phyloP scores from a whole-genome alignment of 1,284 basidiomycete species.

The Apiotrichum brassicae region DNA sequence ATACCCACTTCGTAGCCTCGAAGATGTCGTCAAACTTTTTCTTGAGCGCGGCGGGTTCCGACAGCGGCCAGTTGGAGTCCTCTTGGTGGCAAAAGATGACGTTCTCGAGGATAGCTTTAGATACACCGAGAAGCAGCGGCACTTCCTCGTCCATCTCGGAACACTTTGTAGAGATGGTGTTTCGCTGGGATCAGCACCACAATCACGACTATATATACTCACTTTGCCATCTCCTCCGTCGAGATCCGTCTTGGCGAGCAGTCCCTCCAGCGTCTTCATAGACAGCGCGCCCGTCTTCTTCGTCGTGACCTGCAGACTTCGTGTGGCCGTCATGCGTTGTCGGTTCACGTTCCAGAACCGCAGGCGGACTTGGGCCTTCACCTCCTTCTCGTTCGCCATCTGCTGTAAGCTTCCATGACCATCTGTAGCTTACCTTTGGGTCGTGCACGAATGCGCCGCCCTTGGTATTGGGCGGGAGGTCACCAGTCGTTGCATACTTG shows the following conservation, averaged over 20 bases:
- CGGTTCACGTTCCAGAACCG: constrained; percentile 86
- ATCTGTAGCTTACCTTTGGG: constrained; percentile 60
- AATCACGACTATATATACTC: constrained; percentile 6
- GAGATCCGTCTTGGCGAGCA: constrained; percentile 67
- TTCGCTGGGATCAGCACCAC: constrained; percentile 54
- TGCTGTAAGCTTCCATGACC: too few relatives aligned
- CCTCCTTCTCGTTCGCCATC: constrained; percentile 97
- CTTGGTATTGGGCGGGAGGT: constrained; percentile 94
- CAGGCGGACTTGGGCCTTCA: constrained; percentile 95
- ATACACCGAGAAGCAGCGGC: constrained; percentile 86
- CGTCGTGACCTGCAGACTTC: constrained; percentile 86
- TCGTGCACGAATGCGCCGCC: constrained; percentile 98
- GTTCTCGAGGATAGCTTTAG: constrained; percentile 93
- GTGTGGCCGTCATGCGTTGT: constrained; percentile 81
- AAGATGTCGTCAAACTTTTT: constrained; percentile 99
- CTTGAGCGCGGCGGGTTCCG: constrained; percentile 85
- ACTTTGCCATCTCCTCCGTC: constrained; percentile 70
- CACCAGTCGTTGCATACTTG: constrained; percentile 97
- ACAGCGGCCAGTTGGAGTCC: constrained; percentile 95
- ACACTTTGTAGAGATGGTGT: constrained; percentile 88
- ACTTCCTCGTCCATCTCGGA: constrained; percentile 95
- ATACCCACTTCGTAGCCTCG: constrained; percentile 80
- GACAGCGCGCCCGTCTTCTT: constrained; percentile 82
- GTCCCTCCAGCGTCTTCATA: constrained; percentile 97
- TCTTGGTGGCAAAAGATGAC: constrained; percentile 99